Evolutionary conservation across 257 asterid species (phyloP).

Genomic region (Solanum lycopersicoides): DNA sequence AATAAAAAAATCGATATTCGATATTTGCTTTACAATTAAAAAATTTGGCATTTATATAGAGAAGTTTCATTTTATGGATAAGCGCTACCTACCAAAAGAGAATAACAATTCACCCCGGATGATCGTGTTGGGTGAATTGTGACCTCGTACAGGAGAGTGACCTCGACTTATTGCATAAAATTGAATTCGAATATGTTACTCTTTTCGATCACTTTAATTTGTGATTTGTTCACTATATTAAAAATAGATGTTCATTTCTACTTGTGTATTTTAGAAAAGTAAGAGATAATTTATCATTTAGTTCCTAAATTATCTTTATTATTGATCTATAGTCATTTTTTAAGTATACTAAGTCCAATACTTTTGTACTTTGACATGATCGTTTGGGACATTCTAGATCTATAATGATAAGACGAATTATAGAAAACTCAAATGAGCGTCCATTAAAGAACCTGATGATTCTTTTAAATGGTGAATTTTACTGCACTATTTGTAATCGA

Average conservation of each 20-base stretch:
- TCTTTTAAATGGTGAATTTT: too few relatives aligned
- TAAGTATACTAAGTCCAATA: too few relatives aligned
- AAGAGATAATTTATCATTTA: neutral
- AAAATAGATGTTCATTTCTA: too few relatives aligned
- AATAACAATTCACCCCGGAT: neutral
- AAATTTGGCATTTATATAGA: neutral
- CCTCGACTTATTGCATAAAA: neutral
- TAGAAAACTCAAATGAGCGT: neutral
- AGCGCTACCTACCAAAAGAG: neutral
- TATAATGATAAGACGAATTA: too few relatives aligned
- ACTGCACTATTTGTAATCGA: too few relatives aligned
- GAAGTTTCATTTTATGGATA: neutral
- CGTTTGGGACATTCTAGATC: neutral
- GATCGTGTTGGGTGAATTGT: too few relatives aligned
- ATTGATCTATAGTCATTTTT: neutral
- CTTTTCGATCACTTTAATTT: too few relatives aligned
- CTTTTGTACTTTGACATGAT: too few relatives aligned
- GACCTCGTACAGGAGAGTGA: neutral
- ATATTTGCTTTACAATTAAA: neutral
- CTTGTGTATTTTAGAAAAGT: neutral
- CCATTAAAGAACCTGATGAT: neutral
- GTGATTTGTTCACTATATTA: too few relatives aligned
- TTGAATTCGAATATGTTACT: neutral
- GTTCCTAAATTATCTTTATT: too few relatives aligned
- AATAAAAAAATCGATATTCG: neutral